Base-by-base conservation (phyloP, 805 yeast species). In the Nakazawaea anatomiae region DNA sequence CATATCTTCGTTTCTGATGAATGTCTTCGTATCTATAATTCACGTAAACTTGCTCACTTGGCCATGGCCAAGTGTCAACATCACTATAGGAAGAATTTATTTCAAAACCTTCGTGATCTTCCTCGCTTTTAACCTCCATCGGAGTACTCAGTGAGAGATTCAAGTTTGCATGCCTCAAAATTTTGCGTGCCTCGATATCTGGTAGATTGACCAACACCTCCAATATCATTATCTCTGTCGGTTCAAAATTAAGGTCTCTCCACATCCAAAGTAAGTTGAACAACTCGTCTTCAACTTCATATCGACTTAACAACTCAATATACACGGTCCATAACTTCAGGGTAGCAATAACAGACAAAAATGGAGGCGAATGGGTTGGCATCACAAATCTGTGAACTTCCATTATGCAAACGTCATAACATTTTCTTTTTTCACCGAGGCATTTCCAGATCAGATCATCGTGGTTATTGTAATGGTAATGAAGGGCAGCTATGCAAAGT, bases 11-110 rank as follows among this genome's bases (percentile, higher is more conserved):
- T 12, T 27, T 42, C 40, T 35, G 25, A 14, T 34, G 25, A 2
- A 36, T 32, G 36, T 49, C 14, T 32, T 45, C 42, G 28, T 44
- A 41, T 25, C 25, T 40, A 32, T 40, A 32, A 35, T 50, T 50
- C 7, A 42, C 42, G 36, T 18, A 49, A 4, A 44, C 44, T 34
- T 49, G 52, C 32, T 44, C 48, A n/a, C 27, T 38, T 4, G 52
- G 52, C 52, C 52, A 49, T 31, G 52, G 52, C 52, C 52, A 49
- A 18, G 25, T 18, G 11, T 29, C 27, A 12, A 35, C 18, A 11
- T 11, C 34, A 11, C 14, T 28, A 28, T 11, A 18, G 7, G 28
- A 5, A 7, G 12, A 14, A 6, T 18, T 31, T 1, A 35, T 32
- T 30, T 30, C 11, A 9, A 14, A 5, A 14, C n/a, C 35, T 14